phyloP scores from a whole-genome alignment of 2,329 filamentous ascomycete genomes.

The Fusarium vanettenii region DNA sequence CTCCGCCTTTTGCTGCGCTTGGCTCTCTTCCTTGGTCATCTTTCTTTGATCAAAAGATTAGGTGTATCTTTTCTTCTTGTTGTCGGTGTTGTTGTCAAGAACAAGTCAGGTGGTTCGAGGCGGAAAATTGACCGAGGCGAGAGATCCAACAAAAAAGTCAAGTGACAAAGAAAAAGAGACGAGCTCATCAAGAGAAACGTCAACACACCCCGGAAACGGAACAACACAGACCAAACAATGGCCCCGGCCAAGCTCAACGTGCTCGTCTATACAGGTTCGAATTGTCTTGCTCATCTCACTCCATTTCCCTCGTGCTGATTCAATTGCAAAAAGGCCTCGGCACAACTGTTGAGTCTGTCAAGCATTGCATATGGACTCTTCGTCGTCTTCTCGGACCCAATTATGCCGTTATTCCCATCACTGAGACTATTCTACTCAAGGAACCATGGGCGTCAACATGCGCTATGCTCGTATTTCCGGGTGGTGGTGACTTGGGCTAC shows the following conservation, averaged over 20 bases:
- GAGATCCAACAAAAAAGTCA: slow-evolving; percentile 36
- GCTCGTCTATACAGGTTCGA: slow-evolving; percentile 86
- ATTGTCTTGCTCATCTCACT: not conserved
- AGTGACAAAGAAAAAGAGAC: slow-evolving; percentile 30
- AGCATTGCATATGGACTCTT: slow-evolving; percentile 88
- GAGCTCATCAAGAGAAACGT: not conserved
- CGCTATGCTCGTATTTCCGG: slow-evolving; percentile 90
- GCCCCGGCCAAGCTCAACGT: slow-evolving; percentile 83
- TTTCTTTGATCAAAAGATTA: slow-evolving; percentile 39
- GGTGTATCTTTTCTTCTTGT: not conserved
- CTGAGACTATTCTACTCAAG: slow-evolving; percentile 81
- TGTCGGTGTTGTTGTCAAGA: slow-evolving; percentile 14
- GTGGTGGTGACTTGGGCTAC: slow-evolving; percentile 93
- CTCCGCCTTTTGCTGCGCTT: slow-evolving; percentile 51
- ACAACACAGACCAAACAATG: slow-evolving; percentile 58
- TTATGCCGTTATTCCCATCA: slow-evolving; percentile 92
- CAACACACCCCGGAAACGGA: not conserved
- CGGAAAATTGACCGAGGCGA: slow-evolving; percentile 37
- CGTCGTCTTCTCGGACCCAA: slow-evolving; percentile 87
- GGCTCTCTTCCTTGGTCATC: slow-evolving; percentile 66
- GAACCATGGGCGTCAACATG: slow-evolving; percentile 93
- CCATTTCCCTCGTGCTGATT: slow-evolving; percentile 4
- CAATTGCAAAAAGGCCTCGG: slow-evolving; percentile 73
- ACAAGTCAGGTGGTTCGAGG: slow-evolving; percentile 39
- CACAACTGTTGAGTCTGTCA: slow-evolving; percentile 87